Base-by-base conservation (phyloP, 139 green algal genomes). In the Closterium sp. region DNA sequence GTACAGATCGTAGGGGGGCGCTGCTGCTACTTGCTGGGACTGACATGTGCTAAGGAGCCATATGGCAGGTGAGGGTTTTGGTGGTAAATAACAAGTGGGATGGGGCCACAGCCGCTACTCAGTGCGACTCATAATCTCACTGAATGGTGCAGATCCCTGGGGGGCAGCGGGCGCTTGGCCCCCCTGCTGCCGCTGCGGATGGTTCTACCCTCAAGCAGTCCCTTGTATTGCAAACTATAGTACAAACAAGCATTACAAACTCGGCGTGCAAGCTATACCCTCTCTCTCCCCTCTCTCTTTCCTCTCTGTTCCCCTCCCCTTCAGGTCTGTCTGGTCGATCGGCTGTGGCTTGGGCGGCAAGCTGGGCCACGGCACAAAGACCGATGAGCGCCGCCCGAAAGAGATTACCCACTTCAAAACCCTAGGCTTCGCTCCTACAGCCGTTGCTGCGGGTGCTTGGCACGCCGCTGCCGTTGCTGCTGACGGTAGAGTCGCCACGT, bases 291-390 rank as follows among this genome's bases (percentile, higher is more conserved):
- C 6, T 7, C 5, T 28, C 23, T 12, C 25, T 7, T 12, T 34
- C 30, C 30, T 86, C 43, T 25, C 8, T 69, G 12, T 66, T 66
- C 38, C 38, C 43, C 43, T 16, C 43, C 23, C 43, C 43, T 69
- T 69, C 43, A 69, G 10, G 43, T 25, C 43, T 25, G 43, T 92
- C 25, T 92, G 81, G 81, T 92, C 89, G 1, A n/a, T 92, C 7
- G 89, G 89, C 21, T 92, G 89, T 33, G 89, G 89, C 4, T 81
- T 92, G 21, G 89, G 89, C 33, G 89, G 89, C 85, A 92, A 92
- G 83, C 76, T 92, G n/a, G 89, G 89, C 25, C 89, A 92, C 33
- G 89, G 89, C 38, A 55, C 25, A 12, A 85, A 84, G 38, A 66
- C 23, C 33, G 89, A 92, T 30, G 89, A 92, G 9, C n/a, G 76